Conservation (phyloP, 805 yeast genomes). For the Blastobotrys parvus region DNA sequence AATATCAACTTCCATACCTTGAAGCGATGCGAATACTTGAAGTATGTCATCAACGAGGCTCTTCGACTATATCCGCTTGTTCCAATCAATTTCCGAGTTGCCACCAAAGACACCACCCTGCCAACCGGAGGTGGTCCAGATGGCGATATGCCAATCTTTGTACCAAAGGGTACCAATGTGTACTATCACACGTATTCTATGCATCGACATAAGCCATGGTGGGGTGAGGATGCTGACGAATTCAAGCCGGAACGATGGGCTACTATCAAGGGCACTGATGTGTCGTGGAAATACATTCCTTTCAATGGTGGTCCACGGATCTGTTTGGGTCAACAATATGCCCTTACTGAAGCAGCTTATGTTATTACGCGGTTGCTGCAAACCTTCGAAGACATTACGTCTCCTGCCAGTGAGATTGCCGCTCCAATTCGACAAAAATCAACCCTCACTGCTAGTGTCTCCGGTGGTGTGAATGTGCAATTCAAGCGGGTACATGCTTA, state of each 20-base stretch:
- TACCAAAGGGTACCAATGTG: slow-evolving; percentile 33
- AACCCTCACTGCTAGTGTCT: slow-evolving; percentile 12
- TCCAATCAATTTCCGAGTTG: slow-evolving; percentile 36
- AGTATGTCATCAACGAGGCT: slow-evolving; percentile 39
- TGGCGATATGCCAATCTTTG: slow-evolving; percentile 27
- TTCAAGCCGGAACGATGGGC: slow-evolving; percentile 43
- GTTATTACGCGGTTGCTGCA: slow-evolving; percentile 34
- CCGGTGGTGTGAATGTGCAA: slow-evolving; percentile 13
- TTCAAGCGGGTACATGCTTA: too few species aligned
- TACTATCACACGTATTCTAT: slow-evolving; percentile 33
- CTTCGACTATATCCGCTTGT: slow-evolving; percentile 41
- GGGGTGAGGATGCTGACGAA: slow-evolving; percentile 35
- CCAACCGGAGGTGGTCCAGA: slow-evolving; percentile 44
- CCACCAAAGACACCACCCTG: slow-evolving; percentile 35
- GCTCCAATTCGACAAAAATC: slow-evolving; percentile 31
- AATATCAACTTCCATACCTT: slow-evolving; percentile 39
- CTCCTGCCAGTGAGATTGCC: slow-evolving; percentile 21
- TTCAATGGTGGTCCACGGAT: slow-evolving; percentile 51
- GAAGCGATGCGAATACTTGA: slow-evolving; percentile 40
- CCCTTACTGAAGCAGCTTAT: slow-evolving; percentile 44
- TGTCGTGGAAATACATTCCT: slow-evolving; percentile 40
- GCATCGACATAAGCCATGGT: slow-evolving; percentile 32
- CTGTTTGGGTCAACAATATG: slow-evolving; percentile 50
- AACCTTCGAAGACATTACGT: slow-evolving; percentile 7
- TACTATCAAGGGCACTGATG: slow-evolving; percentile 29